Evolutionary conservation across 2,329 filamentous ascomycete genomes (phyloP).

Genomic region (Ophiostoma perfectum): DNA sequence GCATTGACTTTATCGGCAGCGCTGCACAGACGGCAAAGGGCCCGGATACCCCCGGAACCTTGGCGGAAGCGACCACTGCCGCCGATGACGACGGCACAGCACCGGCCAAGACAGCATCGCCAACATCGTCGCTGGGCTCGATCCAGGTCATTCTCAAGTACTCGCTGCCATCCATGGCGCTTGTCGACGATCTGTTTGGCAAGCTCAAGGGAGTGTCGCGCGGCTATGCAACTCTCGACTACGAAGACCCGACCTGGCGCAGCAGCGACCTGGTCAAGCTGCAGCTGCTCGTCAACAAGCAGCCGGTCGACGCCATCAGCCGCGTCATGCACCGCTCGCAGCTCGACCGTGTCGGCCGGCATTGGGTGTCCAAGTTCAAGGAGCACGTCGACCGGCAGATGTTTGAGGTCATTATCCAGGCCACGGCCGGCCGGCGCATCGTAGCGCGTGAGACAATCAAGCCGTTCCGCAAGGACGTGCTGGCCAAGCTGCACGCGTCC

Average conservation of each 20-base stretch:
- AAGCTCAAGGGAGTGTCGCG: slow-evolving; percentile 83
- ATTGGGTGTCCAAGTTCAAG: slow-evolving; percentile 95
- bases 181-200: slow-evolving; percentile 96
- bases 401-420: slow-evolving; percentile 86
- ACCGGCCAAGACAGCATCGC: background rate
- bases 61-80: background rate
- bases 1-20: slow-evolving; percentile 72
- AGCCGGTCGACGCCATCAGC: slow-evolving; percentile 89
- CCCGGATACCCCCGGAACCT: background rate
- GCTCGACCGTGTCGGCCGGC: slow-evolving; percentile 69
- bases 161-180: slow-evolving; percentile 75
- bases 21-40: background rate
- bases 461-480: slow-evolving; percentile 91
- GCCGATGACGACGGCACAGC: slow-evolving; percentile 30
- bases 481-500: slow-evolving; percentile 86
- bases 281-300: slow-evolving; percentile 88
- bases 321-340: slow-evolving; percentile 81
- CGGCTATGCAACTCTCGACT: slow-evolving; percentile 92
- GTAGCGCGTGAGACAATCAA: slow-evolving; percentile 93
- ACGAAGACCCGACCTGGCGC: slow-evolving; percentile 89
- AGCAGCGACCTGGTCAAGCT: slow-evolving; percentile 77
- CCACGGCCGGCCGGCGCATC: slow-evolving; percentile 73
- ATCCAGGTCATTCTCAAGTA: slow-evolving; percentile 95
- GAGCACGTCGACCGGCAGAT: slow-evolving; percentile 94
- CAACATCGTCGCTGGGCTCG: slow-evolving; percentile 61